A percentile compares a stretch with the other conserved stretches of the same genome.
phyloP scores from a whole-genome alignment of 768 basidiomycete genomes.

The Lactifluus echinatus region DNA sequence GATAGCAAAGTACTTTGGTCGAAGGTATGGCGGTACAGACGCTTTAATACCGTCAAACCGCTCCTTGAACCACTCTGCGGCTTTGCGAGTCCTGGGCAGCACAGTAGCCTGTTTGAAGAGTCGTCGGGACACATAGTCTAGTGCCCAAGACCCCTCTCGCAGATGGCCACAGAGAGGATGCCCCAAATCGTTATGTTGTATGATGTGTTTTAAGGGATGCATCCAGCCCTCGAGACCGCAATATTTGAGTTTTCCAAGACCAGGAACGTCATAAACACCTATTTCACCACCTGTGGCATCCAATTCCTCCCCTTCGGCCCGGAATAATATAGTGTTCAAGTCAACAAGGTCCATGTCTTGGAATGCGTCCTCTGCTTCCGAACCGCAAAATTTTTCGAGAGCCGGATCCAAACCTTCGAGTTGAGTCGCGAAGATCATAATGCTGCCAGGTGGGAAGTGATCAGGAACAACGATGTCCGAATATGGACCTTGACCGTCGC shows the following conservation, averaged over 20 bases:
- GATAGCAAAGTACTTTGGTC: slow-evolving; percentile 95
- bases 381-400: slow-evolving; percentile 66
- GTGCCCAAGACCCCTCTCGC: slow-evolving; percentile 82
- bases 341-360: slow-evolving; percentile 71
- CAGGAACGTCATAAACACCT: slow-evolving; percentile 78
- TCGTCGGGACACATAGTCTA: slow-evolving; percentile 76
- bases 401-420: slow-evolving; percentile 61
- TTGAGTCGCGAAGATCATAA: slow-evolving; percentile 88
- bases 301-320: slow-evolving; percentile 84
- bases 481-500: slow-evolving; percentile 60
- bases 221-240: slow-evolving; percentile 99
- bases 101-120: slow-evolving; percentile 51
- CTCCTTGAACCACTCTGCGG: slow-evolving; percentile 78
- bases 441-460: slow-evolving; percentile 88
- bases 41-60: slow-evolving; percentile 77
- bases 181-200: slow-evolving; percentile 87
- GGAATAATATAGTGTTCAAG: slow-evolving; percentile 79
- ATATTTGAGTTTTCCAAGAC: slow-evolving; percentile 67
- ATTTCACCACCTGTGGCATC: slow-evolving; percentile 78
- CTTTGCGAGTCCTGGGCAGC: slow-evolving; percentile 58
- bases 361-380: slow-evolving; percentile 67
- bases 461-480: slow-evolving; percentile 80
- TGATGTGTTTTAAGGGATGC: slow-evolving; percentile 75
- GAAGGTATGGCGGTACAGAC: slow-evolving; percentile 73
- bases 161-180: slow-evolving; percentile 86